Percentiles rank a stretch among this genome's conserved stretches.
These are phyloP conservation scores for Chaetothyriales sp. DNA, from an alignment of 2,329 filamentous ascomycete genomes.

Conservation along the genomic window DNA sequence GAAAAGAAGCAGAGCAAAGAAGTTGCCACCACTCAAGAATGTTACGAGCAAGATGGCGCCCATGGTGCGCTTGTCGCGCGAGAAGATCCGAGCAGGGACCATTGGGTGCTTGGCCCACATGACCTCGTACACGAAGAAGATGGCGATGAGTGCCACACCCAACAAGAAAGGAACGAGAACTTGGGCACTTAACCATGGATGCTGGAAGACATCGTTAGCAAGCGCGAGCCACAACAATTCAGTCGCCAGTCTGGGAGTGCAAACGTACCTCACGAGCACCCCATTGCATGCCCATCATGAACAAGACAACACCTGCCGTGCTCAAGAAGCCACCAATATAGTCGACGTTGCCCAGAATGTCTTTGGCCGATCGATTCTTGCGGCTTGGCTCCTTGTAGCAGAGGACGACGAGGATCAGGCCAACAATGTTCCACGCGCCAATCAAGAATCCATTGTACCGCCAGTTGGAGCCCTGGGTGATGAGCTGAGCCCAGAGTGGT, in stretches of 20 bases:
- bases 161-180: slow-evolving; percentile 35
- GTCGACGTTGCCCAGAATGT: slow-evolving; percentile 36
- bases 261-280: slow-evolving; percentile 32
- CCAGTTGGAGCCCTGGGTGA: slow-evolving; percentile 33
- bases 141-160: slow-evolving; percentile 28
- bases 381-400: slow-evolving; percentile 36
- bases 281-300: slow-evolving; percentile 39
- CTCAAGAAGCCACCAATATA: slow-evolving; percentile 38
- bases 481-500: slow-evolving; percentile 48
- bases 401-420: slow-evolving; percentile 28
- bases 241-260: background rate
- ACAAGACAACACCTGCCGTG: slow-evolving; percentile 34
- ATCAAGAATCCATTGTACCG: slow-evolving; percentile 31
- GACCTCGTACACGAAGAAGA: slow-evolving; percentile 35
- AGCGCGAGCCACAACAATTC: slow-evolving; percentile 2
- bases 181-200: slow-evolving; percentile 32
- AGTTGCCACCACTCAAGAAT: slow-evolving; percentile 47
- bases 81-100: slow-evolving; percentile 28
- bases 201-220: slow-evolving; percentile 20
- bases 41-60: slow-evolving; percentile 43
- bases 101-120: slow-evolving; percentile 35
- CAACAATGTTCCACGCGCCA: slow-evolving; percentile 30
- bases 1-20: slow-evolving; percentile 43
- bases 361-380: slow-evolving; percentile 22
- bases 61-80: slow-evolving; percentile 28